A percentile compares a stretch with the other conserved stretches of the same genome.
phyloP scores from a whole-genome alignment of 305 asterid species.

The Solanum hybrid region DNA sequence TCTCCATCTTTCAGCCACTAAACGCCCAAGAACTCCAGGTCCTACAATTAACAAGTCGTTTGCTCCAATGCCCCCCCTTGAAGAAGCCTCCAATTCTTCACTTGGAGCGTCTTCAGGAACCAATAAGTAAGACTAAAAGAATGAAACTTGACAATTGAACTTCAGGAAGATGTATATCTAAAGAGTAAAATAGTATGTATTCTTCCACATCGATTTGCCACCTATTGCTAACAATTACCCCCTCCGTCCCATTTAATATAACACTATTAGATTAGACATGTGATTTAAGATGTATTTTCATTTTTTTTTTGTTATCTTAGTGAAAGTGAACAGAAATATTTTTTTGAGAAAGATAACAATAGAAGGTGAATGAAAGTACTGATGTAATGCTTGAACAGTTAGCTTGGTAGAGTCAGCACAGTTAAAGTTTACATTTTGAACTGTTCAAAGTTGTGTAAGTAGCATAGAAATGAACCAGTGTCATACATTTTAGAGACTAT shows the following conservation, averaged over 20 bases:
- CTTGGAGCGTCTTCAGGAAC: slow-evolving; percentile 38
- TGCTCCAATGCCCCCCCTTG: slow-evolving; percentile 47
- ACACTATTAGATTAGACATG: not conserved
- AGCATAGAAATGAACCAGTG: not conserved
- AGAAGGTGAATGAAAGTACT: not conserved
- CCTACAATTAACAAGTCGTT: slow-evolving; percentile 85
- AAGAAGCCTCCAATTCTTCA: slow-evolving; percentile 40
- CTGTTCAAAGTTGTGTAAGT: not conserved
- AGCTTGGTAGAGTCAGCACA: not conserved
- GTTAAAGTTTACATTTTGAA: not conserved
- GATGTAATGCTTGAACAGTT: not conserved
- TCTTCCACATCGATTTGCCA: not conserved
- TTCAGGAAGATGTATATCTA: not conserved
- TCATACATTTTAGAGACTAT: not conserved
- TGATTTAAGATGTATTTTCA: not conserved
- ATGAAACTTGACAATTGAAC: not conserved
- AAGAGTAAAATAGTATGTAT: not conserved
- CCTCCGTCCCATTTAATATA: not conserved
- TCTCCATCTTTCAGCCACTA: slow-evolving; percentile 86
- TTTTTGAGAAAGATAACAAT: not conserved
- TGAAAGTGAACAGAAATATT: not conserved
- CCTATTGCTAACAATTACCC: not conserved
- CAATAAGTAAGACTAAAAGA: not conserved
- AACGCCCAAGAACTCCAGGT: slow-evolving; percentile 91
- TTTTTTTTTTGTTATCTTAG: not conserved